Evolutionary conservation across 179 eudicot genomes (phyloP), one percentile per base, ranked within the genome.

Genomic region (Patellifolia procumbens): DNA sequence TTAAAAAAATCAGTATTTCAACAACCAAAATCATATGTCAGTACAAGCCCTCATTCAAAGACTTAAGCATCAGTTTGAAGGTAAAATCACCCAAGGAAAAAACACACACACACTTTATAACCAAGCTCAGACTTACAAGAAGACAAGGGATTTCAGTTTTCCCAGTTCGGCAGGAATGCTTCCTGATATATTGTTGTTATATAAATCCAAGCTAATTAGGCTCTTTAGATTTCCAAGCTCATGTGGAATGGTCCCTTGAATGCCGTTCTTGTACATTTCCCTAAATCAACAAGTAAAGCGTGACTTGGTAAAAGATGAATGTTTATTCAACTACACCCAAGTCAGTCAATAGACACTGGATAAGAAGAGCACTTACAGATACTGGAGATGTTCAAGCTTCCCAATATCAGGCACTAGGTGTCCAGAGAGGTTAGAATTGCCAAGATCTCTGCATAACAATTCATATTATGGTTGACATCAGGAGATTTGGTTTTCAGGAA

Each of bases 221-320:
- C 63, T 95, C 88, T 93, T 95, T 79, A 95, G 83, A 78, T 91
- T 89, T 78, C 99, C 96, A 17, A 95, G 82, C 87, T 93, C 99
- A 64, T 74, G 17, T 5, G 99, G 99, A 74, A 95, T 91, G 24
- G 88, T 66, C 53, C 99, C 99, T 74, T 87, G 85, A 73, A 95
- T 90, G 70, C 88, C 88, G 85, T 95, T 95, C 87, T 85, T 95
- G 97, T 91, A 95, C 70, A 95, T 87, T 82, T 95, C 99, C 81
- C 99, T 95, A 88, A 76, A 85, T 81, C 74, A 81, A 59, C 32
- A 67, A 13, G 65, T 53, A n/a, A 5, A 55, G 67, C 52, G 28
- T 20, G 13, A 20, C 46, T 24, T 19, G 26, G 26, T 78, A 28
- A 58, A 7, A 32, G 19, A 32, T 49, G 51, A 55, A 59, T 56